Percentiles rank a stretch among this genome's conserved stretches.
Conservation (phyloP, 1,284 basidiomycete genomes). For the Trametes pubescens region DNA sequence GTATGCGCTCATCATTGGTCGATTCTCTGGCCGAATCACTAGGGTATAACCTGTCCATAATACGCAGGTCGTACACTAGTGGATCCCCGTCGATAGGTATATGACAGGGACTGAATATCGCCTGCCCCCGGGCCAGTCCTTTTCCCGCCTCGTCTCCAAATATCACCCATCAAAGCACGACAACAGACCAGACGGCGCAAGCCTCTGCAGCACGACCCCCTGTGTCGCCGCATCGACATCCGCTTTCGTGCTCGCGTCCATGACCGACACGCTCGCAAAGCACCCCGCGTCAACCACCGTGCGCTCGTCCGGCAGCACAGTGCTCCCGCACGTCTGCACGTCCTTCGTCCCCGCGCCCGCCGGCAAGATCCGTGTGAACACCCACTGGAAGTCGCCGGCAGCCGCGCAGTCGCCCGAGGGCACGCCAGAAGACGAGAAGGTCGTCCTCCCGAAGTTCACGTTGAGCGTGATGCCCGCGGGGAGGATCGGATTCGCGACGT, state of each 20-base stretch:
- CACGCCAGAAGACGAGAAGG: slow-evolving; percentile 33
- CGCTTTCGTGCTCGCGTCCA: slow-evolving; percentile 52
- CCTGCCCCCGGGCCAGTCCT: too few relatives aligned
- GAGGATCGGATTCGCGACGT: slow-evolving; percentile 51
- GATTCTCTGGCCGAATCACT: too few relatives aligned
- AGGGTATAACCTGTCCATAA: too few relatives aligned
- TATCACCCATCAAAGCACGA: slow-evolving; percentile 19
- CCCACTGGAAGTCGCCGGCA: slow-evolving; percentile 50
- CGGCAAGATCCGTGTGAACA: slow-evolving; percentile 52
- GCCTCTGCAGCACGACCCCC: slow-evolving; percentile 46
- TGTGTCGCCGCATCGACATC: slow-evolving; percentile 54
- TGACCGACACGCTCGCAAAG: slow-evolving; percentile 48
- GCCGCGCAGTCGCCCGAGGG: slow-evolving; percentile 41
- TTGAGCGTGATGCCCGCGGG: slow-evolving; percentile 53
- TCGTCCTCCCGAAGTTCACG: slow-evolving; percentile 57
- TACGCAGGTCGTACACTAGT: too few relatives aligned
- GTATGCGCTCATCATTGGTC: too few relatives aligned
- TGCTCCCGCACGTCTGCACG: slow-evolving; percentile 52
- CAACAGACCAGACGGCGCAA: slow-evolving; percentile 31
- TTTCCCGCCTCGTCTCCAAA: too few relatives aligned
- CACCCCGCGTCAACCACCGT: slow-evolving; percentile 41
- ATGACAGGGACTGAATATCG: neutral
- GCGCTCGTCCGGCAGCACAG: slow-evolving; percentile 50
- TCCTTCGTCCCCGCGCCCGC: slow-evolving; percentile 42
- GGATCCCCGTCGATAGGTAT: too few relatives aligned